Evolutionary conservation across 345 rosid species (phyloP).

Genomic region (Bretschneidera sinensis): DNA sequence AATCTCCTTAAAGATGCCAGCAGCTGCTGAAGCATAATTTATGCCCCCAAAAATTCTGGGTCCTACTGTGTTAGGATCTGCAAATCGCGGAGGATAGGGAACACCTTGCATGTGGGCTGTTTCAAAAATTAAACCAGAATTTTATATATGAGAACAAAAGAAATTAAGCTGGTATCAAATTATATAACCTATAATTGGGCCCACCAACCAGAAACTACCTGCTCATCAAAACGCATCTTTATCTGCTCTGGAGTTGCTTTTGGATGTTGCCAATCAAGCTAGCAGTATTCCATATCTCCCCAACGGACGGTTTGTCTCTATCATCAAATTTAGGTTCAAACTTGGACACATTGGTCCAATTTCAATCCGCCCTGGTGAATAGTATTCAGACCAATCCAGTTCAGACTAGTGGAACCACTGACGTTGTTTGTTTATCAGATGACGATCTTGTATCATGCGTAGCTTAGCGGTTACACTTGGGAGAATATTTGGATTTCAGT

Average conservation of each 20-base stretch:
- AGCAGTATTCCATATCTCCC: conserved; percentile 10
- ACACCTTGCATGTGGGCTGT: conserved; percentile 61
- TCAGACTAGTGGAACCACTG: conserved; percentile 11
- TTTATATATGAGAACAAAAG: too few relatives aligned
- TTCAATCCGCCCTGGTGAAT: conserved; percentile 11
- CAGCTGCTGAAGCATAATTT: too few relatives aligned
- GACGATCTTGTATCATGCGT: too few relatives aligned
- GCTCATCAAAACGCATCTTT: conserved; percentile 13
- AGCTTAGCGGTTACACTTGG: too few relatives aligned
- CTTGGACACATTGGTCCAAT: background rate
- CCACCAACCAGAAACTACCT: conserved; percentile 5
- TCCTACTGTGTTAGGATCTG: conserved; percentile 65
- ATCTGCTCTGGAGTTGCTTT: conserved; percentile 17
- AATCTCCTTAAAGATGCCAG: conserved; percentile 75
- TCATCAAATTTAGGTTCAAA: conserved; percentile 7
- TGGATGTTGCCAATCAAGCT: conserved; percentile 17
- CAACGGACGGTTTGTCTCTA: conserved; percentile 4
- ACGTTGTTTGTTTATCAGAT: conserved; percentile 54
- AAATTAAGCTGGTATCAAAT: too few relatives aligned
- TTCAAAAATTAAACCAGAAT: too few relatives aligned
- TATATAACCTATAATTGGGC: conserved; percentile 14
- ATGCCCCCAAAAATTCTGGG: conserved; percentile 55
- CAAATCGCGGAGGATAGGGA: conserved; percentile 54
- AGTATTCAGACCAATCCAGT: conserved; percentile 1
- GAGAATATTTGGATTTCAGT: too few relatives aligned